Conservation (phyloP, 169 alveolate genomes). For the Cardiosporidium cionae region DNA sequence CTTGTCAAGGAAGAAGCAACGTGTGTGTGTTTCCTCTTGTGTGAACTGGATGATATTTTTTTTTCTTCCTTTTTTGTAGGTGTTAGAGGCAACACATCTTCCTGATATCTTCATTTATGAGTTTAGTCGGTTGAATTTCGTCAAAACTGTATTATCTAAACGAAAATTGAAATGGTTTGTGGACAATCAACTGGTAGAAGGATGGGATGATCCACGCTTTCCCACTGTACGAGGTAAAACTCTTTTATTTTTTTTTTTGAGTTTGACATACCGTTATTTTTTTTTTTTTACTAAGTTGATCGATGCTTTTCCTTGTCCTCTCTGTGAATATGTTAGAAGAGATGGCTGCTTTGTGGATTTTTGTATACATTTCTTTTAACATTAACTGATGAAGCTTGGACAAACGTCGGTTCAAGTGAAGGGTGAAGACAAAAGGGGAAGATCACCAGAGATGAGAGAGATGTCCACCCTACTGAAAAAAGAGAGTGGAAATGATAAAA, state of each 20-base stretch:
- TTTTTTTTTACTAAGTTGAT: background rate
- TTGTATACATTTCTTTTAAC: background rate
- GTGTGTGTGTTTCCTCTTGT: no score
- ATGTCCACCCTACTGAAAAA: no score
- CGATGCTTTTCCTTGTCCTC: background rate
- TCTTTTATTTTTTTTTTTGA: background rate
- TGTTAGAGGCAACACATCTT: conserved; percentile 22
- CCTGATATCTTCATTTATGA: conserved; percentile 68
- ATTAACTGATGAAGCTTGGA: no score
- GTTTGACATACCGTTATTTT: no score
- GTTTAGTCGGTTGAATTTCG: conserved; percentile 85
- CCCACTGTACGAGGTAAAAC: conserved; percentile 94
- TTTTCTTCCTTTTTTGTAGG: background rate
- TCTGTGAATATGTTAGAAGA: background rate
- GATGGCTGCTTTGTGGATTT: background rate
- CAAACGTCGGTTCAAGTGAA: background rate
- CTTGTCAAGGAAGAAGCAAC: no score
- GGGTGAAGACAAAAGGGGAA: background rate
- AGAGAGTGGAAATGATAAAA: no score
- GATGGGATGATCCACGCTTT: conserved; percentile 99
- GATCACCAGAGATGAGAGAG: no score
- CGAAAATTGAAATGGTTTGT: conserved; percentile 94
- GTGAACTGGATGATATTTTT: background rate
- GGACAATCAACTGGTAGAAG: conserved; percentile 74
- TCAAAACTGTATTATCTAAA: conserved; percentile 89